These are phyloP conservation scores for Vinca minor DNA, from an alignment of 257 asterid genomes.

Conservation along the genomic window DNA sequence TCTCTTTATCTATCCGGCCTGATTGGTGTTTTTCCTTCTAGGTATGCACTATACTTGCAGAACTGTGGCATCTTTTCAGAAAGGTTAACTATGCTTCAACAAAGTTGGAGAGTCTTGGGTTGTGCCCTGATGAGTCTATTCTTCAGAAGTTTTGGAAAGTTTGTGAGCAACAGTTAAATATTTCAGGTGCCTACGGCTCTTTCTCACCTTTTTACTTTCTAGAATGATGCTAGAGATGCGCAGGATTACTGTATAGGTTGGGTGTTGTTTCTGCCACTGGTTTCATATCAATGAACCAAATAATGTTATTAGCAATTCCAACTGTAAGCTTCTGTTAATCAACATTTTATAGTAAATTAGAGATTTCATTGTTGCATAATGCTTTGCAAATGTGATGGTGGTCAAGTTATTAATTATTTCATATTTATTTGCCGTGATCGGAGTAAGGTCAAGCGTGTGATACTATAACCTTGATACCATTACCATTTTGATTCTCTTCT, in stretches of 20 bases:
- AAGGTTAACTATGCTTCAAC: constrained; percentile 53
- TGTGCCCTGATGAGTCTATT: constrained; percentile 46
- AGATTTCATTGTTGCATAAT: background rate
- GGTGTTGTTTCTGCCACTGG: background rate
- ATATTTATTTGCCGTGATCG: background rate
- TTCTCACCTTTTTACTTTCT: constrained; percentile 16
- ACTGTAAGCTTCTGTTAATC: background rate
- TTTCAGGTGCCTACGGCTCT: constrained; percentile 52
- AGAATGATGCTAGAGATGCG: constrained; percentile 8
- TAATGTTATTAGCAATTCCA: background rate
- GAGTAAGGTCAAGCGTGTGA: background rate
- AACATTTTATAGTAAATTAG: background rate
- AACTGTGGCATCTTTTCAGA: constrained; percentile 79
- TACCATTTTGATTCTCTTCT: background rate
- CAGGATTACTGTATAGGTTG: background rate
- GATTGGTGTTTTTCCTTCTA: constrained; percentile 22
- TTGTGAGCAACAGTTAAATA: constrained; percentile 62
- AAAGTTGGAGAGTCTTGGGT: constrained; percentile 63
- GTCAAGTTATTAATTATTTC: background rate
- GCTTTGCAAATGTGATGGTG: background rate
- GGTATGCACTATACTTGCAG: constrained; percentile 76
- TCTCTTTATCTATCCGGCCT: background rate
- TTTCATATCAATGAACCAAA: background rate
- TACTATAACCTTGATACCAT: background rate
- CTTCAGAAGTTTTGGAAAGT: constrained; percentile 70